phyloP scores from a whole-genome alignment of 106 monocot genomes.

The Dendrobium catenatum region DNA sequence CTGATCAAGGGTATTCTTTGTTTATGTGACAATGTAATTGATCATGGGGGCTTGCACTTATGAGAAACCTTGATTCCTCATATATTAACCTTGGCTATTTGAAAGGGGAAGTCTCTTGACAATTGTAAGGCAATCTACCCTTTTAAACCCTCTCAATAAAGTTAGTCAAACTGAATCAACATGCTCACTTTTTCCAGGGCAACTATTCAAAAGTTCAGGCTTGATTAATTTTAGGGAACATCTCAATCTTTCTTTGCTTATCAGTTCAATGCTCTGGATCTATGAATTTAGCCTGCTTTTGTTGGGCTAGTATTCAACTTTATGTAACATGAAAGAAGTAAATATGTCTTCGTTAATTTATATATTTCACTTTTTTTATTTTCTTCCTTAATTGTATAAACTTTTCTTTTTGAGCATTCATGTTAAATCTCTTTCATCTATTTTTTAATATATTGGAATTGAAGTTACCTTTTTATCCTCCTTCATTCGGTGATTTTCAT shows the following conservation, averaged over 20 bases:
- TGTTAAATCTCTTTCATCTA: background rate
- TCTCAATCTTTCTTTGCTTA: background rate
- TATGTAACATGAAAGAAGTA: background rate
- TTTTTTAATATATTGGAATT: background rate
- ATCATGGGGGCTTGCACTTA: no score
- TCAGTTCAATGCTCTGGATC: background rate
- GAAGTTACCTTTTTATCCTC: background rate
- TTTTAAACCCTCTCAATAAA: no score
- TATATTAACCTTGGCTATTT: no score
- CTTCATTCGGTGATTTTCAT: background rate
- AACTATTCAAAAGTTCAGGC: background rate
- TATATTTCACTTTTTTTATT: background rate
- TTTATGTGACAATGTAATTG: no score
- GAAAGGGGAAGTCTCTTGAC: no score
- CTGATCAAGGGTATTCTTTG: no score
- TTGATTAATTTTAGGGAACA: background rate
- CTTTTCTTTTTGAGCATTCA: background rate
- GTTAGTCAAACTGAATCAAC: no score
- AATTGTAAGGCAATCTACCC: no score
- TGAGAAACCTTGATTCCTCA: no score
- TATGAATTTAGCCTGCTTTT: background rate
- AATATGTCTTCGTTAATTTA: background rate
- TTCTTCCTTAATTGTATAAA: background rate
- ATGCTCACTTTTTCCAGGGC: no score
- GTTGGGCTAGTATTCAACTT: background rate